phyloP scores from a whole-genome alignment of 164 flowering plant species.

The Vitis amurensis region DNA sequence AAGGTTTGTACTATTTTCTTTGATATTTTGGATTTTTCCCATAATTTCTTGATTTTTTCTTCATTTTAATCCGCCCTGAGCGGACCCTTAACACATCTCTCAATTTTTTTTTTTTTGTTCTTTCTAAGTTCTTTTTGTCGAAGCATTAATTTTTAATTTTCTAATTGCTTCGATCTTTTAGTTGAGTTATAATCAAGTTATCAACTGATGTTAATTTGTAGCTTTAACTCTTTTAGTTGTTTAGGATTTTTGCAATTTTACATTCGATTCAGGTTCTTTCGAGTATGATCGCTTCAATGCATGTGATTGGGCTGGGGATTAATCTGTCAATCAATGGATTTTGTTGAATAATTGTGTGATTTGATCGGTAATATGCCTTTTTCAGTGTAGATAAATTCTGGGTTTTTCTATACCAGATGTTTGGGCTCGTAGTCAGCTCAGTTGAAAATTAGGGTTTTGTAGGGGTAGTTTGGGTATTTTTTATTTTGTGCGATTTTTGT shows the following conservation, averaged over 20 bases:
- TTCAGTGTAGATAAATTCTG: background rate
- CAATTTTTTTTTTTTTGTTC: too few species aligned
- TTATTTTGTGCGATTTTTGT: background rate
- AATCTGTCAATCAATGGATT: background rate
- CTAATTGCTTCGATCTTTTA: too few species aligned
- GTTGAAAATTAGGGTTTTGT: constrained; percentile 24
- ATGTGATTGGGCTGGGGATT: background rate
- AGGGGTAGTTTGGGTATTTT: background rate
- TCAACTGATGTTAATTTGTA: too few species aligned
- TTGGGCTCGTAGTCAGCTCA: background rate
- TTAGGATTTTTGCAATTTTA: background rate
- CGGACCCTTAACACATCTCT: too few species aligned
- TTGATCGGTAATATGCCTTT: constrained; percentile 4
- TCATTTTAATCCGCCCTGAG: too few species aligned
- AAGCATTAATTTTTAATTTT: too few species aligned
- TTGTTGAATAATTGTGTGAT: background rate
- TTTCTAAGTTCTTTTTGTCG: too few species aligned
- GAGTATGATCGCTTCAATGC: constrained; percentile 8
- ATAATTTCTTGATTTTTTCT: too few species aligned
- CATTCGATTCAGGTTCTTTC: background rate
- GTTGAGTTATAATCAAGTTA: too few species aligned
- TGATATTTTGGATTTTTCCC: too few species aligned
- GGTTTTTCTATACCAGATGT: background rate
- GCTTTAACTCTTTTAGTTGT: too few species aligned
- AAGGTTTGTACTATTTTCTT: too few species aligned